Evolutionary conservation across 1,139 yeast genomes (phyloP), one percentile per base, ranked within the genome.

Genomic region (Eremothecium gossypii): DNA sequence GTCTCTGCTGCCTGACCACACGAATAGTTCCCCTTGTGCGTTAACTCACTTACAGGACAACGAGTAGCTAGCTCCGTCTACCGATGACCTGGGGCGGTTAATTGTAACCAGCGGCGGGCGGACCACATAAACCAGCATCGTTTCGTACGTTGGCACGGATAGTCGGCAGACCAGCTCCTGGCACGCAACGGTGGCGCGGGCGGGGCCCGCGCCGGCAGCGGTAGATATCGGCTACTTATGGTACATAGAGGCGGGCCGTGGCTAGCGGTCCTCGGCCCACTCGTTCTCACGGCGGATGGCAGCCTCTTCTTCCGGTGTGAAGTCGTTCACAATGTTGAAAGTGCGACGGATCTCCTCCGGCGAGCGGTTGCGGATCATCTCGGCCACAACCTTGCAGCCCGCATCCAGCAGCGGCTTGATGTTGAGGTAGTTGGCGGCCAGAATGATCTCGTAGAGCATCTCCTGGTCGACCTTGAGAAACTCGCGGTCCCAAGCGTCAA

Each of bases 271-370:
- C 64, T 91, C 98, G 20, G 98, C 98, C 98, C 98, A 91, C 65
- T 91, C 98, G 62, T 91, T 91, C 66, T 91, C 98, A 58, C 96
- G 78, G 61, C 94, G 82, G 53, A 93, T 91, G 43, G 96, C 97
- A 39, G 94, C 96, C 68, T 91, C 98, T 65, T 93, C 98, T 63
- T 93, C 98, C 3, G 97, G 96, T 33, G 95, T 84, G 66, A 93
- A 91, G 64, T 93, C 98, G 62, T 89, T 86, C 46, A 83, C 93
- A 55, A 93, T 93, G 65, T 93, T 93, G 71, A 93, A 93, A 1
- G 95, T 85, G 64, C 86, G 83, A 65, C 98, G 79, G 58, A 93
- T 86, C 65, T 93, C 98, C 63, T 89, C 97, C 6, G 98, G 96
- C 1, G 89, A 74, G 68, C 93, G 87, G 44, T 95, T 93, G 66